Evolutionary conservation across 257 asterid species (phyloP).

Genomic region (Ehretia macrophylla): DNA sequence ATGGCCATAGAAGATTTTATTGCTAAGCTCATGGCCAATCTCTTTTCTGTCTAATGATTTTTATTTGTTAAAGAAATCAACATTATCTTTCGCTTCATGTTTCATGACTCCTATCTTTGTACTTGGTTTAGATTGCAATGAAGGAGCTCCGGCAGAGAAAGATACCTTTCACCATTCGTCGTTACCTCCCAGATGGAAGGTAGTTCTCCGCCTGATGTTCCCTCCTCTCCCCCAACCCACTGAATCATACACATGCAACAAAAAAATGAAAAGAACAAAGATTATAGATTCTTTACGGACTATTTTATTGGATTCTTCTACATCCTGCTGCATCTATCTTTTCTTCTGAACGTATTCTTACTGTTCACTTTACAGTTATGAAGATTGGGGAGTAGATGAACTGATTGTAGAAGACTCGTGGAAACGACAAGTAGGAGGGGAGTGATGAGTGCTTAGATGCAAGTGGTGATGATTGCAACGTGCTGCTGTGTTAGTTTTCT

Average conservation of each 20-base stretch:
- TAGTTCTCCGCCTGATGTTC: conserved; percentile 10
- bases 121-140: conserved; percentile 71
- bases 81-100: neutral
- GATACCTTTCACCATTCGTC: conserved; percentile 88
- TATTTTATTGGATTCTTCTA: neutral
- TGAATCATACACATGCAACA: neutral
- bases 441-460: conserved; percentile 9
- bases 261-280: neutral
- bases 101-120: neutral
- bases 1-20: no score
- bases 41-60: neutral
- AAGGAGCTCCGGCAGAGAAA: conserved; percentile 84
- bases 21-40: neutral
- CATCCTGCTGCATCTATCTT: neutral
- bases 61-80: neutral
- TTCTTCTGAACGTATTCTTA: neutral
- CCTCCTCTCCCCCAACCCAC: neutral
- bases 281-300: neutral
- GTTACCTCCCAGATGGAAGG: conserved; percentile 95
- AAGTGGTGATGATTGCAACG: neutral
- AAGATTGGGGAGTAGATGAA: conserved; percentile 52
- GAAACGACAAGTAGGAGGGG: conserved; percentile 54
- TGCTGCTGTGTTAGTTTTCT: neutral
- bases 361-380: conserved; percentile 21
- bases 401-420: conserved; percentile 52